phyloP scores from a whole-genome alignment of 1,284 basidiomycete species.

The Tilletia setariae region DNA sequence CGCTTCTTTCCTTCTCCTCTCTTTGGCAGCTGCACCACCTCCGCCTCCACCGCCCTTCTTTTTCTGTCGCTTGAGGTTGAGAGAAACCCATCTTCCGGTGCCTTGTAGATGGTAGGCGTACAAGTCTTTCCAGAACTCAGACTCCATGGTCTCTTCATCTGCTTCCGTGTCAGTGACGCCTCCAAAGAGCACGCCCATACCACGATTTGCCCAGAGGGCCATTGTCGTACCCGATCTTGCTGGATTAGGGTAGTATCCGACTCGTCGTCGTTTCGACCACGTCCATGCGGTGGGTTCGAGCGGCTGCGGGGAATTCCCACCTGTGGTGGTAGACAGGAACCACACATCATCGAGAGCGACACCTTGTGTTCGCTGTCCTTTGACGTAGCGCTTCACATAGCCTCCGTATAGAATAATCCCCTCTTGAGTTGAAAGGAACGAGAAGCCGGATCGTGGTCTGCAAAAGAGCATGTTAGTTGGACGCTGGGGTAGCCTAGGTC shows the following conservation, averaged over 20 bases:
- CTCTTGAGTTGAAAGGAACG: slow-evolving; percentile 74
- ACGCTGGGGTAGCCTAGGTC: no score
- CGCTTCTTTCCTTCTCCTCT: slow-evolving; percentile 57
- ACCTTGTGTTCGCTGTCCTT: slow-evolving; percentile 79
- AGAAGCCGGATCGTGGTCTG: slow-evolving; percentile 65
- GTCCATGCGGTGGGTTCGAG: slow-evolving; percentile 3
- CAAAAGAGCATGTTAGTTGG: not conserved
- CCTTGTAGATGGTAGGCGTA: slow-evolving; percentile 72
- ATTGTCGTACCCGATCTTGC: slow-evolving; percentile 72
- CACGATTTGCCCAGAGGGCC: slow-evolving; percentile 67
- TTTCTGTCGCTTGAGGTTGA: slow-evolving; percentile 64
- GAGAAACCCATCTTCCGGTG: slow-evolving; percentile 74
- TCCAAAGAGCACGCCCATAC: slow-evolving; percentile 78
- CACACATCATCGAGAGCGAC: slow-evolving; percentile 87
- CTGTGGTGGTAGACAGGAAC: slow-evolving; percentile 65
- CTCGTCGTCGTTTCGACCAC: slow-evolving; percentile 82
- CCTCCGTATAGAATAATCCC: slow-evolving; percentile 83
- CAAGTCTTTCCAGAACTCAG: slow-evolving; percentile 47
- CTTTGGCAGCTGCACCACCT: slow-evolving; percentile 53
- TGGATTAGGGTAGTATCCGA: slow-evolving; percentile 62
- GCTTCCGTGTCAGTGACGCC: slow-evolving; percentile 87
- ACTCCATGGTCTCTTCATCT: slow-evolving; percentile 76
- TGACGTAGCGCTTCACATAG: slow-evolving; percentile 85
- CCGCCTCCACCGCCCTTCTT: slow-evolving; percentile 58
- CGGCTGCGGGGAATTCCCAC: slow-evolving; percentile 24